Evolutionary conservation across 345 rosid genomes (phyloP), one percentile per base, ranked within the genome.

Genomic region (Euphorbia peplus): DNA sequence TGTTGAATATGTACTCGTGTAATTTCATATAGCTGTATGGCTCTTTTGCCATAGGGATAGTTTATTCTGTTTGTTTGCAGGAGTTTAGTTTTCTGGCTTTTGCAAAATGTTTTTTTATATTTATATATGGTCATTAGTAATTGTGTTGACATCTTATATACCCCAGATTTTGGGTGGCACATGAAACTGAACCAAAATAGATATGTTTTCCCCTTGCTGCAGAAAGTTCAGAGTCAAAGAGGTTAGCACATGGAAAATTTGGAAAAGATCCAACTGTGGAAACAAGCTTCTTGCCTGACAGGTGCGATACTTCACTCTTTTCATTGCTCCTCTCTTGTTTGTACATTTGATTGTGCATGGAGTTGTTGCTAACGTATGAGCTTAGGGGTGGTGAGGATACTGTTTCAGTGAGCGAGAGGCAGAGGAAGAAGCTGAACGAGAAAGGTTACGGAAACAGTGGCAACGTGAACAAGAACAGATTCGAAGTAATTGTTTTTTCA

Each of bases 391-490:
- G 73, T 74, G 92, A 88, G 96, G 90, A 78, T 87, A 84, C 79
- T 85, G 82, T 89, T 91, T 84, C 95, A 95, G 98, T 87, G 98
- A 88, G 87, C 76, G 99, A 53, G 98, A 95, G 85, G 99, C 99
- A 22, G 96, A 95, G 85, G 98, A 95, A 80, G 89, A 92, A 83
- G 97, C 98, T 72, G 99, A 95, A 70, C 97, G 95, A 69, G 99
- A 92, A 85, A 86, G 92, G 80, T 78, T 95, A 79, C 96, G 82
- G 70, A 90, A 86, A 79, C 95, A 87, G 69, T 95, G 99, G 99
- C 78, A 73, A 70, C 75, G 77, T 19, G 98, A 90, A 65, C 99
- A 95, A 78, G 92, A 90, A 76, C 98, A 82, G 75, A 92, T 92
- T 74, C 85, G 79, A 82, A 95, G 99, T 95, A 85, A 77, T 46